A percentile compares a stretch with the other conserved stretches of the same genome.
These are phyloP conservation scores for Aphanomyces stellatus DNA, from an alignment of 352 stramenopile genomes.

Conservation along the genomic window DNA sequence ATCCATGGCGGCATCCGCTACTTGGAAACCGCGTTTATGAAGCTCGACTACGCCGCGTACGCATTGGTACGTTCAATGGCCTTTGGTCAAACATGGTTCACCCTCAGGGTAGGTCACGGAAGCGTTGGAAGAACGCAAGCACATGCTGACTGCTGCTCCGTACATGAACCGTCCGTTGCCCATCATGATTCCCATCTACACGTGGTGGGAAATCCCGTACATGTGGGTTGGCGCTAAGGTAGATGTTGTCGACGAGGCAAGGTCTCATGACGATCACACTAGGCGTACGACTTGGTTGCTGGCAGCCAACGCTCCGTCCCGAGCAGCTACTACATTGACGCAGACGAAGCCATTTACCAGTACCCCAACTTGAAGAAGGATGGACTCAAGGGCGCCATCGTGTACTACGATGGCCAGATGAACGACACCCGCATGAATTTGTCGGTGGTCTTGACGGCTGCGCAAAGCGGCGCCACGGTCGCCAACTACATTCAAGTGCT, in stretches of 20 bases:
- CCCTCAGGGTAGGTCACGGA: conserved; percentile 39
- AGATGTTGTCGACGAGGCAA: background rate
- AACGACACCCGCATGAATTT: conserved; percentile 95
- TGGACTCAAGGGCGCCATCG: conserved; percentile 87
- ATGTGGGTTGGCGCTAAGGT: conserved; percentile 88
- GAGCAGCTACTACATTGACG: conserved; percentile 84
- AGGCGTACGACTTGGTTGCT: conserved; percentile 88
- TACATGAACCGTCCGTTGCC: conserved; percentile 93
- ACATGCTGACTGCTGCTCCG: conserved; percentile 88
- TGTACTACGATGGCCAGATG: conserved; percentile 89
- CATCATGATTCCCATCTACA: conserved; percentile 96
- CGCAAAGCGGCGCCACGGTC: conserved; percentile 87
- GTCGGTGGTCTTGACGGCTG: conserved; percentile 90
- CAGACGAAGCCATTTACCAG: conserved; percentile 88
- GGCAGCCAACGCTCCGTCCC: conserved; percentile 84
- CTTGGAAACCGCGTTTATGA: conserved; percentile 92
- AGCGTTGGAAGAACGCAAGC: conserved; percentile 87
- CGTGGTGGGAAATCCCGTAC: conserved; percentile 93
- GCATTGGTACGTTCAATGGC: conserved; percentile 66
- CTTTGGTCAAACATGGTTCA: background rate
- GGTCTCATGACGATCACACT: background rate
- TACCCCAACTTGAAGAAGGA: conserved; percentile 92
- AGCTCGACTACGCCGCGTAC: conserved; percentile 83
- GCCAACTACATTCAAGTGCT: conserved; percentile 90
- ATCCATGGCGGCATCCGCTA: conserved; percentile 95